phyloP scores from a whole-genome alignment of 2,329 filamentous ascomycete genomes.

The Fusarium odoratissimum region DNA sequence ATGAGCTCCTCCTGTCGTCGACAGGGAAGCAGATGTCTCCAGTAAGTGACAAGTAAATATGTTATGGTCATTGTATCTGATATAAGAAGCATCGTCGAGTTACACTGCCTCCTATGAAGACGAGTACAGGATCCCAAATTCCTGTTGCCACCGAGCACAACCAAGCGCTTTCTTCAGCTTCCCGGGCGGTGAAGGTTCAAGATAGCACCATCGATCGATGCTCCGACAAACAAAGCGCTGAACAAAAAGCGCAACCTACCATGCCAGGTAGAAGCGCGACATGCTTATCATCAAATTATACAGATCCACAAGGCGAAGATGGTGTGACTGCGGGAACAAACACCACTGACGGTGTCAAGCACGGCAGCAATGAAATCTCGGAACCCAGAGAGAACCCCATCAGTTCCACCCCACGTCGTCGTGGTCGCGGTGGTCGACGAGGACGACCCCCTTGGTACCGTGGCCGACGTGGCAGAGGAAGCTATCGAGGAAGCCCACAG shows the following conservation, averaged over 20 bases:
- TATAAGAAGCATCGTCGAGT: conserved; percentile 40
- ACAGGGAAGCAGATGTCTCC: conserved; percentile 19
- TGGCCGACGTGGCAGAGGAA: conserved; percentile 44
- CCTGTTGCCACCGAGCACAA: conserved; percentile 38
- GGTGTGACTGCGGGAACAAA: background rate
- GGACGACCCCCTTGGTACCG: conserved; percentile 43
- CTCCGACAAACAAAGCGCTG: background rate
- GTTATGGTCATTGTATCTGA: conserved; percentile 14
- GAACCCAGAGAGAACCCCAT: conserved; percentile 1
- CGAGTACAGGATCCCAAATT: conserved; percentile 37
- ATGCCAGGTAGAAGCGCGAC: conserved; percentile 1
- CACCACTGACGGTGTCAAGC: background rate
- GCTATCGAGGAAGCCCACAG: conserved; percentile 15
- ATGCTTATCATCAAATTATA: background rate
- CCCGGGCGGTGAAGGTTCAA: background rate
- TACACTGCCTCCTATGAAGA: conserved; percentile 42
- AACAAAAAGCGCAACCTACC: background rate
- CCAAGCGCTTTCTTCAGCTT: conserved; percentile 8
- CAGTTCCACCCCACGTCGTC: conserved; percentile 19
- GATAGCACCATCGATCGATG: background rate
- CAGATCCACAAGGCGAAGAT: background rate
- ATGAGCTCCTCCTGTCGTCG: background rate
- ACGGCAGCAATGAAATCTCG: conserved; percentile 26
- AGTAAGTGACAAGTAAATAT: conserved; percentile 1
- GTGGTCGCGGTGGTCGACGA: conserved; percentile 42